Evolutionary conservation across 1,284 basidiomycete species (phyloP).

Genomic region (Fomitiporia mediterranea): DNA sequence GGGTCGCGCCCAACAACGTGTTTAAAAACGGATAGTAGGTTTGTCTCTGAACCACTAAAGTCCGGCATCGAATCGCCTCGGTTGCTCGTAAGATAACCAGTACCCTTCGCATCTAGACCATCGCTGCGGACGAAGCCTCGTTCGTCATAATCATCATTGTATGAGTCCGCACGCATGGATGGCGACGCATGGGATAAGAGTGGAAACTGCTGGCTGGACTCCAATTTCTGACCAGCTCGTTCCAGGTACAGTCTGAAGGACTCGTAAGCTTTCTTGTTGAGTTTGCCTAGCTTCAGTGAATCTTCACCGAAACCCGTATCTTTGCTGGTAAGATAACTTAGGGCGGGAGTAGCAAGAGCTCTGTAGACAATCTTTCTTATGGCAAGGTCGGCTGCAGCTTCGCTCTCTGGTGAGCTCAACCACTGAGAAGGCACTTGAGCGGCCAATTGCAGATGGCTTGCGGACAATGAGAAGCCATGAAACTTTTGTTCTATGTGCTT

Average conservation of each 20-base stretch:
- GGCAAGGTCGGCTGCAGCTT: constrained; percentile 36
- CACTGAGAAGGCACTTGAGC: constrained; percentile 41
- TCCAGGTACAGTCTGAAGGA: constrained; percentile 32
- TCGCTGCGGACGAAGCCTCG: constrained; percentile 70
- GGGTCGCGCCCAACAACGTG: not conserved
- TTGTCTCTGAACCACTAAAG: constrained; percentile 52
- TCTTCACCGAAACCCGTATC: not conserved
- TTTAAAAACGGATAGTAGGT: constrained; percentile 16
- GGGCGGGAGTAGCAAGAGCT: constrained; percentile 38
- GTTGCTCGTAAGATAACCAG: constrained; percentile 65
- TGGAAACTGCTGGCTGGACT: constrained; percentile 58
- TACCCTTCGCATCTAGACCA: constrained; percentile 72
- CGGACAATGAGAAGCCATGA: constrained; percentile 24
- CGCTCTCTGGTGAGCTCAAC: constrained; percentile 30
- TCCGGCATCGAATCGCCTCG: constrained; percentile 76
- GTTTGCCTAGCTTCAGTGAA: constrained; percentile 29
- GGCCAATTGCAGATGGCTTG: constrained; percentile 51
- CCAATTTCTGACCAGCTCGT: constrained; percentile 27
- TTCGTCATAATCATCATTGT: constrained; percentile 79
- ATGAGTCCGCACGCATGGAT: constrained; percentile 64
- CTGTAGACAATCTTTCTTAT: constrained; percentile 63
- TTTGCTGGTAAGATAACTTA: not conserved
- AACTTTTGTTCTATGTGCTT: constrained; percentile 11
- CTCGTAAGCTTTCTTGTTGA: constrained; percentile 32
- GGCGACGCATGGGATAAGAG: constrained; percentile 79